Evolutionary conservation across 2,329 filamentous ascomycete genomes (phyloP).

Genomic region (Ascochyta fabae): DNA sequence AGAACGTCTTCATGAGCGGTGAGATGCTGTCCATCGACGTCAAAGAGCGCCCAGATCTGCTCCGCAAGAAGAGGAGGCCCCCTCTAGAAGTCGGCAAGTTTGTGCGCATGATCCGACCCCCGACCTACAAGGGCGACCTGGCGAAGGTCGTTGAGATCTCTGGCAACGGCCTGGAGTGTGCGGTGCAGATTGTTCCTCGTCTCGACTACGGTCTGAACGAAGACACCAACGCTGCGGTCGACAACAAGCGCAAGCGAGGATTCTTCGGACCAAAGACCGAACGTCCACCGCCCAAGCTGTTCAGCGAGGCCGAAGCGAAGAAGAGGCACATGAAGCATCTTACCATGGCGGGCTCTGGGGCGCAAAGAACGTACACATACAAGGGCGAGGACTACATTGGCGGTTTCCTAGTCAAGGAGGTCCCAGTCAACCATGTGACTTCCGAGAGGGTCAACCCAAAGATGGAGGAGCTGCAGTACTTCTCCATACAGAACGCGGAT

Average conservation of each 20-base stretch:
- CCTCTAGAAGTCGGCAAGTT: slow-evolving; percentile 83
- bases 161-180: slow-evolving; percentile 87
- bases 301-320: slow-evolving; percentile 90
- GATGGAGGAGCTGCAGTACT: slow-evolving; percentile 94
- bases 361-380: slow-evolving; percentile 78
- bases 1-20: slow-evolving; percentile 86
- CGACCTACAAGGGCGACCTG: slow-evolving; percentile 86
- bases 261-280: slow-evolving; percentile 61
- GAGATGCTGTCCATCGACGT: slow-evolving; percentile 90
- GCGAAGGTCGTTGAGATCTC: slow-evolving; percentile 93
- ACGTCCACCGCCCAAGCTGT: slow-evolving; percentile 84
- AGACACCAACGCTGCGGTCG: slow-evolving; percentile 63
- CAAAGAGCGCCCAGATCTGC: slow-evolving; percentile 96
- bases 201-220: slow-evolving; percentile 91
- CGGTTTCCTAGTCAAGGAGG: slow-evolving; percentile 91
- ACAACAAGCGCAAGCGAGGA: slow-evolving; percentile 78
- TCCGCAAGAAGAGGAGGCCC: slow-evolving; percentile 86
- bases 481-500: slow-evolving; percentile 86
- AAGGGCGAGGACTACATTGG: slow-evolving; percentile 89
- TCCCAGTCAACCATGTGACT: slow-evolving; percentile 85
- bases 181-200: slow-evolving; percentile 85
- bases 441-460: slow-evolving; percentile 91
- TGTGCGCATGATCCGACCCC: slow-evolving; percentile 81
- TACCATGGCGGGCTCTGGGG: slow-evolving; percentile 58
- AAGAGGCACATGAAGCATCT: slow-evolving; percentile 78